Conservation (phyloP, 148 eudicot genomes). For the Rheum nobile region DNA sequence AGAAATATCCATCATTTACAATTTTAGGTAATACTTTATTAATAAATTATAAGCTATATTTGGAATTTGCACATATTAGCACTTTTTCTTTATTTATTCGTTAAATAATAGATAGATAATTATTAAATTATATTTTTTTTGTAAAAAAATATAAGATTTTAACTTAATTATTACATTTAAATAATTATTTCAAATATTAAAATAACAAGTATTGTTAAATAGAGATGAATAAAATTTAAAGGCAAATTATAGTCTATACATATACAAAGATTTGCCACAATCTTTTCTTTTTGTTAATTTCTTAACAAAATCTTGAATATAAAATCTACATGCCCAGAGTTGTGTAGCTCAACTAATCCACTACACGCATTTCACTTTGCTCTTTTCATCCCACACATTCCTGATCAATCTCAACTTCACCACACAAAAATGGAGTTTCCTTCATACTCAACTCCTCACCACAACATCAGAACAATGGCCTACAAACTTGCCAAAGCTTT, state of each 20-base stretch:
- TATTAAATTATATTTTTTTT: too few species aligned
- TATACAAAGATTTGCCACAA: neutral
- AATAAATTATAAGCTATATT: too few species aligned
- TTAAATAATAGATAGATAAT: too few species aligned
- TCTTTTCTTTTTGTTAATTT: neutral
- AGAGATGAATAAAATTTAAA: neutral
- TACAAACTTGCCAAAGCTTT: slow-evolving; percentile 30
- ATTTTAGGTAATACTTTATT: too few species aligned
- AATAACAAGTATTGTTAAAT: too few species aligned
- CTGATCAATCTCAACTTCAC: neutral
- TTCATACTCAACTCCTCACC: neutral
- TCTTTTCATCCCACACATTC: neutral
- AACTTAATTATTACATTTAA: too few species aligned
- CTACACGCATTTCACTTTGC: neutral
- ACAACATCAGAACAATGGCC: slow-evolving; percentile 10
- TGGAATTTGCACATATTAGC: too few species aligned
- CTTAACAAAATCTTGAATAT: neutral
- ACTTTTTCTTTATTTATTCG: too few species aligned
- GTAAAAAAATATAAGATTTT: too few species aligned
- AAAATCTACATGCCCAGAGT: neutral
- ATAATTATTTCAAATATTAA: too few species aligned
- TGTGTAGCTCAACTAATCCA: neutral
- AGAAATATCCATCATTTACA: too few species aligned
- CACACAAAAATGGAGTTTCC: neutral
- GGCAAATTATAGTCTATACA: neutral